A percentile compares a stretch with the other conserved stretches of the same genome.
Conservation (phyloP, 495 filamentous ascomycete species). For the Delitschia confertaspora region DNA sequence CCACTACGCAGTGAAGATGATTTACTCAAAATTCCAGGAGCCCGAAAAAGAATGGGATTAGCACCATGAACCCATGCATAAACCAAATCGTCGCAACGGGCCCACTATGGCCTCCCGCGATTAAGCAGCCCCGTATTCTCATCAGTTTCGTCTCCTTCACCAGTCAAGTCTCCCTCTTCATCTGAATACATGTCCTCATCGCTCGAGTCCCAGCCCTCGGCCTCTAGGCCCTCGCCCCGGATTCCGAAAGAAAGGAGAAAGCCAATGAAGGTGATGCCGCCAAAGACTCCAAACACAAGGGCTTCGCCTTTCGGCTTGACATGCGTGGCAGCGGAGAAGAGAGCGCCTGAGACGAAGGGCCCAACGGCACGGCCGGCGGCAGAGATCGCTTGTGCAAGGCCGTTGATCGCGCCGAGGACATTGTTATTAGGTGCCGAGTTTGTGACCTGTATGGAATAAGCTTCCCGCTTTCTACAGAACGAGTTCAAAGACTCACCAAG, state of each 20-base stretch:
- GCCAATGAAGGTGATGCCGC: slow-evolving; percentile 63
- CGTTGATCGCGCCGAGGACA: slow-evolving; percentile 82
- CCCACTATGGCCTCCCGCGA: too few species aligned
- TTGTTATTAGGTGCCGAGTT: slow-evolving; percentile 83
- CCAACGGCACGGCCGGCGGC: slow-evolving; percentile 84
- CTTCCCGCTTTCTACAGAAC: neutral
- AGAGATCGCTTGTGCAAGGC: slow-evolving; percentile 86
- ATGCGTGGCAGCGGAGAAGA: slow-evolving; percentile 65
- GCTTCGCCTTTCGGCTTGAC: slow-evolving; percentile 74
- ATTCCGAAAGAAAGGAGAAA: slow-evolving; percentile 70
- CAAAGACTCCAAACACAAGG: slow-evolving; percentile 76
- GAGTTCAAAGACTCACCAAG: slow-evolving; percentile 54
- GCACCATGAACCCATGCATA: too few species aligned
- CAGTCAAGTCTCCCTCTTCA: slow-evolving; percentile 16
- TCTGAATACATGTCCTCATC: slow-evolving; percentile 47
- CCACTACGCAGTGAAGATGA: too few species aligned
- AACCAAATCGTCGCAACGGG: too few species aligned
- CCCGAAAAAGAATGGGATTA: too few species aligned
- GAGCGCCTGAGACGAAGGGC: slow-evolving; percentile 74
- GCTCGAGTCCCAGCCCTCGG: slow-evolving; percentile 50
- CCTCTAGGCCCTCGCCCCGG: slow-evolving; percentile 49
- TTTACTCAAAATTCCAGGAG: too few species aligned
- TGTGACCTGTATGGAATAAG: slow-evolving; percentile 56
- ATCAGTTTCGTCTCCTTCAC: too few species aligned
- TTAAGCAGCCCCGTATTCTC: too few species aligned